These are phyloP conservation scores for Tuber brumale DNA, from an alignment of 495 filamentous ascomycete genomes.

Conservation along the genomic window DNA sequence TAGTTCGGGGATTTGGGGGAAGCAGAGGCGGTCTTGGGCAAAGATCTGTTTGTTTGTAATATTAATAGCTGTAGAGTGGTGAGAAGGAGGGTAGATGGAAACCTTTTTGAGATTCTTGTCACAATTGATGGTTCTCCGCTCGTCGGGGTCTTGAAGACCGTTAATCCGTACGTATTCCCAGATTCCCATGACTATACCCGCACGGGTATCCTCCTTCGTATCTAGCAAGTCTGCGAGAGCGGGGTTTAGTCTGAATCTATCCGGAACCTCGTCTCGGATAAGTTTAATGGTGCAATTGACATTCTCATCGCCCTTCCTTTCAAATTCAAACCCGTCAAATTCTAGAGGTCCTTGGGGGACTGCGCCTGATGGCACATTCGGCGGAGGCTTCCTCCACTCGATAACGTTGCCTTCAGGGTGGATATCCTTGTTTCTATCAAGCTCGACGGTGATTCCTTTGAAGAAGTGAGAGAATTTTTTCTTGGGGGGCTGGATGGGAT, in stretches of 20 bases:
- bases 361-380: conserved; percentile 54
- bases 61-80: conserved; percentile 27
- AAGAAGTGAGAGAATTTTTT: conserved; percentile 90
- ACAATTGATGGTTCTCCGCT: conserved; percentile 83
- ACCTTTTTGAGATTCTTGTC: conserved; percentile 74
- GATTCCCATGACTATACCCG: conserved; percentile 77
- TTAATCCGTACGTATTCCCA: conserved; percentile 92
- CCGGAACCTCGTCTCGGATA: conserved; percentile 73
- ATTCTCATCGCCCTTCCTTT: conserved; percentile 85
- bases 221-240: conserved; percentile 80
- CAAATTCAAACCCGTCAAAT: conserved; percentile 88
- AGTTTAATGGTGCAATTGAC: conserved; percentile 85
- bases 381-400: conserved; percentile 46
- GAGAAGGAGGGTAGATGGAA: conserved; percentile 37
- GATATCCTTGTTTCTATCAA: conserved; percentile 56
- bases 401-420: conserved; percentile 43
- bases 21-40: conserved; percentile 67
- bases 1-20: conserved; percentile 77
- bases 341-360: conserved; percentile 70
- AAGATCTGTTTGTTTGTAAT: conserved; percentile 56
- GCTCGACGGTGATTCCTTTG: conserved; percentile 81
- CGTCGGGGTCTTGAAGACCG: conserved; percentile 84
- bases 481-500: conserved; percentile 43
- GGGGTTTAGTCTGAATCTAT: conserved; percentile 70
- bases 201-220: conserved; percentile 74